phyloP scores from a whole-genome alignment of 1,284 basidiomycete genomes.

The Trichosporon inkin region DNA sequence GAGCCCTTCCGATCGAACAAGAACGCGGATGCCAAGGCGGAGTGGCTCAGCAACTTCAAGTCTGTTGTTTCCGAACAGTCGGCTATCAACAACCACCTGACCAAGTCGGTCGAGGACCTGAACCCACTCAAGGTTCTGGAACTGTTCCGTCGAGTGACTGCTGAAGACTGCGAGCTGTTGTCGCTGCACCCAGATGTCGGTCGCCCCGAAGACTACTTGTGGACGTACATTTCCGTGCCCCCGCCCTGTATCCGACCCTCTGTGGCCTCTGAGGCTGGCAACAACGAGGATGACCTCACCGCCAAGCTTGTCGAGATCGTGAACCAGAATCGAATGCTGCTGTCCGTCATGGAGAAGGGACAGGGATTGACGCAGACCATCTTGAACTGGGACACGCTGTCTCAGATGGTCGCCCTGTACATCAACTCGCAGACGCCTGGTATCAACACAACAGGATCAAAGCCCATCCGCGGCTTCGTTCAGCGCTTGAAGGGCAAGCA shows the following conservation, averaged over 20 bases:
- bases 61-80: conserved; percentile 81
- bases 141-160: conserved; percentile 86
- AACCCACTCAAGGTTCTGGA: conserved; percentile 93
- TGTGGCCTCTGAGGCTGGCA: conserved; percentile 90
- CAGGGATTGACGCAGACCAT: conserved; percentile 83
- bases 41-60: conserved; percentile 79
- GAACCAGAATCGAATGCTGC: conserved; percentile 89
- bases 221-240: conserved; percentile 98
- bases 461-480: conserved; percentile 94
- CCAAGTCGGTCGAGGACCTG: conserved; percentile 87
- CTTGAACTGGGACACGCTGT: conserved; percentile 97
- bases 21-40: conserved; percentile 80
- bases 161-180: conserved; percentile 94
- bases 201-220: conserved; percentile 94
- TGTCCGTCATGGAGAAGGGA: conserved; percentile 82
- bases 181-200: conserved; percentile 85
- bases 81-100: conserved; percentile 77
- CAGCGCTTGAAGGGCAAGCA: conserved; percentile 98
- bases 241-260: conserved; percentile 97
- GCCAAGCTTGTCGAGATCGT: conserved; percentile 98
- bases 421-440: conserved; percentile 98
- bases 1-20: conserved; percentile 97
- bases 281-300: conserved; percentile 96
- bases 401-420: conserved; percentile 92
- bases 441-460: conserved; percentile 73